These are phyloP conservation scores for Leptographium galeiforme DNA, from an alignment of 2,329 filamentous ascomycete species.

Conservation along the genomic window DNA sequence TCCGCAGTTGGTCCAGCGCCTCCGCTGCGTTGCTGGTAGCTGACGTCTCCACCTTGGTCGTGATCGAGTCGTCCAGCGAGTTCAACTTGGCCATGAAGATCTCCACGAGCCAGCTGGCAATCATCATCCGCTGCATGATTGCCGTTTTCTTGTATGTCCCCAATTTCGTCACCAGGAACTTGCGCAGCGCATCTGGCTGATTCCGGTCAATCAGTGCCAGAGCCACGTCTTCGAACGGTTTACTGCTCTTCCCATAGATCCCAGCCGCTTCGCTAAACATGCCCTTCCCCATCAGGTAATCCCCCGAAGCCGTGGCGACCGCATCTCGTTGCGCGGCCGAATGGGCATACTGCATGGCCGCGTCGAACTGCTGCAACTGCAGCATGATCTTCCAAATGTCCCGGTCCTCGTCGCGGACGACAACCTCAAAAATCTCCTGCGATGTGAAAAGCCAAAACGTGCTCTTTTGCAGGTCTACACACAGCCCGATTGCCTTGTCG, in stretches of 20 bases:
- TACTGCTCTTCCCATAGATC: constrained; percentile 89
- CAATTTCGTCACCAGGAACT: constrained; percentile 78
- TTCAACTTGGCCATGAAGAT: constrained; percentile 97
- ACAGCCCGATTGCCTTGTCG: constrained; percentile 68
- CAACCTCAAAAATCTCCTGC: constrained; percentile 85
- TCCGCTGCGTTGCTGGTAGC: constrained; percentile 48
- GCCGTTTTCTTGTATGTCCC: constrained; percentile 67
- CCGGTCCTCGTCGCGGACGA: constrained; percentile 77
- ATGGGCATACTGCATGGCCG: constrained; percentile 73
- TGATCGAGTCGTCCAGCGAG: constrained; percentile 83
- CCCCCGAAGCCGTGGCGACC: constrained; percentile 82
- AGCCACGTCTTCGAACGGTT: constrained; percentile 92
- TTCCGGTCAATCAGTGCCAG: constrained; percentile 79
- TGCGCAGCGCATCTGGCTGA: constrained; percentile 80
- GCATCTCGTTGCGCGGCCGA: constrained; percentile 74
- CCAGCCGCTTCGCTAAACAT: constrained; percentile 75
- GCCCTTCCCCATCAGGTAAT: constrained; percentile 70
- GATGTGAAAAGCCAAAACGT: constrained; percentile 95
- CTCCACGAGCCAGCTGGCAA: constrained; percentile 89
- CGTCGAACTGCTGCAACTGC: constrained; percentile 73
- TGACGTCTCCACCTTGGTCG: constrained; percentile 70
- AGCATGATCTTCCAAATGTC: constrained; percentile 95
- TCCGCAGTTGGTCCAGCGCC: constrained; percentile 56
- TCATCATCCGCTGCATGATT: constrained; percentile 88
- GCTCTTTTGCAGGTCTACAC: constrained; percentile 84